Evolutionary conservation across 2,329 filamentous ascomycete species (phyloP), one percentile per base, ranked within the genome.

Genomic region (Ophiosphaerella narmari): DNA sequence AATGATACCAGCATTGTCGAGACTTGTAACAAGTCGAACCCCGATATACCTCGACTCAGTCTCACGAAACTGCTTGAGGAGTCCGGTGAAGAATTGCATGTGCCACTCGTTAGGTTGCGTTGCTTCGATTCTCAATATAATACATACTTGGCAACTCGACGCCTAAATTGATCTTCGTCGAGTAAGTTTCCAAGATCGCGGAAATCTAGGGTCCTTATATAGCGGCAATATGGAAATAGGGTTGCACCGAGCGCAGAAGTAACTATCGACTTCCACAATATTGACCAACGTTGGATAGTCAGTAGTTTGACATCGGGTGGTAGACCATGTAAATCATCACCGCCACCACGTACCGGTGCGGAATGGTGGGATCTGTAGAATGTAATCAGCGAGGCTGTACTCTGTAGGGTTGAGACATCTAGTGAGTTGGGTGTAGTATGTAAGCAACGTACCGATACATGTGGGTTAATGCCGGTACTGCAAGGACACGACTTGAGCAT

Each of bases 211-310:
- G 79, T 77, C 48, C 81, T 83, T 47, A 90, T 82, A 70, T 88
- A 89, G 33, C 82, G 67, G 61, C 83, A 88, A 66, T 91, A 91
- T 0, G 87, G 86, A 54, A 85, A 87, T 14, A 83, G 74, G 0
- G 87, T 89, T 55, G 76, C 73, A 21, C 80, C 82, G 37, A 86
- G 72, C 49, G 84, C 84, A 7, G 87, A 90, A 7, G 85, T 74
- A 49, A 88, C 82, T 57, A 90, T 82, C 2, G 86, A 86, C 43
- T 82, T 81, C 88, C 88, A 91, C 41, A 89, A 70, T 6, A 82
- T 78, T 2, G 84, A 82, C 81, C 84, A 86, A 70, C 82, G 82
- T 46, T 78, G 77, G 16, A 80, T 75, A n/a, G 75, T 72, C 24
- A 77, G 60, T 31, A 80, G 73, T 55, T 79, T 76, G 13, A 71